A percentile compares a stretch with the other conserved stretches of the same genome.
Conservation (phyloP, 2,329 filamentous ascomycete species). For the Sphaerostilbella broomeana region DNA sequence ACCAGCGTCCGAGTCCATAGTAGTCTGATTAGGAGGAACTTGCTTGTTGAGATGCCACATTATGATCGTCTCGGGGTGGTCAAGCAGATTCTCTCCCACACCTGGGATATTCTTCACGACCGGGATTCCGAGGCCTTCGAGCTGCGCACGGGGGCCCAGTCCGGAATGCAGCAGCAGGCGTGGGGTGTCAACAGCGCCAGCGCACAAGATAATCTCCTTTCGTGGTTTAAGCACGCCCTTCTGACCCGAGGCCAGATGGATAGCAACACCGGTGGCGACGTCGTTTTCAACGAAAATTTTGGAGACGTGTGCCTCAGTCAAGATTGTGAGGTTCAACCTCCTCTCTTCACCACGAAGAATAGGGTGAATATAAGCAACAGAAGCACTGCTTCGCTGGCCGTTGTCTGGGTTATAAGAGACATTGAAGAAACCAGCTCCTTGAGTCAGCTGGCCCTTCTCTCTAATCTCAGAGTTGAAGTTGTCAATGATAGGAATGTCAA, state of each 20-base stretch:
- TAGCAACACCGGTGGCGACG: constrained; percentile 64
- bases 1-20: constrained; percentile 85
- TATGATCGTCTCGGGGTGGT: constrained; percentile 55
- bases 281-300: constrained; percentile 67
- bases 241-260: constrained; percentile 52
- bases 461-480: constrained; percentile 86
- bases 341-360: constrained; percentile 78
- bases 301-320: constrained; percentile 84
- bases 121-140: constrained; percentile 46
- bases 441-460: constrained; percentile 61
- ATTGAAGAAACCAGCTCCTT: constrained; percentile 84
- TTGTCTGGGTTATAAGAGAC: constrained; percentile 88
- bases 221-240: constrained; percentile 55
- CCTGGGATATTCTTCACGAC: constrained; percentile 52
- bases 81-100: constrained; percentile 55
- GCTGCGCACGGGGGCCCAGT: constrained; percentile 48
- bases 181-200: constrained; percentile 76
- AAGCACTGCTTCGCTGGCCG: constrained; percentile 75
- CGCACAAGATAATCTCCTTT: constrained; percentile 71
- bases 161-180: constrained; percentile 56
- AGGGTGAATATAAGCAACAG: constrained; percentile 88
- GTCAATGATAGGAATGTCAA: constrained; percentile 72
- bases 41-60: constrained; percentile 75
- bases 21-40: constrained; percentile 70
- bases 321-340: constrained; percentile 74